phyloP scores from a whole-genome alignment of 495 filamentous ascomycete species.

The Xylaria venustula region DNA sequence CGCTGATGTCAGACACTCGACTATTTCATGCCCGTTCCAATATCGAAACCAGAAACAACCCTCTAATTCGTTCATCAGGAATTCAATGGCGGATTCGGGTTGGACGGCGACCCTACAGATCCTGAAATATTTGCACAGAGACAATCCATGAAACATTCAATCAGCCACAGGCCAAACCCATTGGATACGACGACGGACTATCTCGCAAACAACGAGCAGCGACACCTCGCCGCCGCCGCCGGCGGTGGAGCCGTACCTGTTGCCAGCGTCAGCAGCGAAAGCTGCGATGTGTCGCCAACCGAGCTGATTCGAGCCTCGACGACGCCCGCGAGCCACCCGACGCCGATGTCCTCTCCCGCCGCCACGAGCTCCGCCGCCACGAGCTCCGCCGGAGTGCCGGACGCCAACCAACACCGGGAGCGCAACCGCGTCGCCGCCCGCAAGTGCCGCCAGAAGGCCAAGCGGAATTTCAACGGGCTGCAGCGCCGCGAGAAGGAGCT shows the following conservation, averaged over 20 bases:
- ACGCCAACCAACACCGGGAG: conserved; percentile 34
- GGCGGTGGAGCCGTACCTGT: too few species aligned
- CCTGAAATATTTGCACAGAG: neutral
- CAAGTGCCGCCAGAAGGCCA: conserved; percentile 71
- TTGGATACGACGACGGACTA: neutral
- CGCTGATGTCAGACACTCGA: neutral
- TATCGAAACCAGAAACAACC: too few species aligned
- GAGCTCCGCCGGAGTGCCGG: neutral
- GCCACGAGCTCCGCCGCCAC: neutral
- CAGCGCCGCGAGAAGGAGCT: conserved; percentile 34
- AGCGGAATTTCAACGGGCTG: conserved; percentile 50
- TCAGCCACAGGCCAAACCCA: neutral
- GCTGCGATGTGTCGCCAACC: neutral
- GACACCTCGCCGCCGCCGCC: too few species aligned
- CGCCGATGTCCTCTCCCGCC: neutral
- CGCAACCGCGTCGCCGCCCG: conserved; percentile 67
- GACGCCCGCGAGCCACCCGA: too few species aligned
- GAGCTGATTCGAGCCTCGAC: neutral
- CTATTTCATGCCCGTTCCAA: too few species aligned
- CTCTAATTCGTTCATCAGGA: neutral
- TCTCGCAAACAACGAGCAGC: too few species aligned
- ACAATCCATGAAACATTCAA: neutral
- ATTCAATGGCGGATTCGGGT: neutral
- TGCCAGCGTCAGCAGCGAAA: too few species aligned
- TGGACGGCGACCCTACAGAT: neutral